Evolutionary conservation across 306 rosid genomes (phyloP), one percentile per base, ranked within the genome.

Genomic region (Gynostemma pentaphyllum): DNA sequence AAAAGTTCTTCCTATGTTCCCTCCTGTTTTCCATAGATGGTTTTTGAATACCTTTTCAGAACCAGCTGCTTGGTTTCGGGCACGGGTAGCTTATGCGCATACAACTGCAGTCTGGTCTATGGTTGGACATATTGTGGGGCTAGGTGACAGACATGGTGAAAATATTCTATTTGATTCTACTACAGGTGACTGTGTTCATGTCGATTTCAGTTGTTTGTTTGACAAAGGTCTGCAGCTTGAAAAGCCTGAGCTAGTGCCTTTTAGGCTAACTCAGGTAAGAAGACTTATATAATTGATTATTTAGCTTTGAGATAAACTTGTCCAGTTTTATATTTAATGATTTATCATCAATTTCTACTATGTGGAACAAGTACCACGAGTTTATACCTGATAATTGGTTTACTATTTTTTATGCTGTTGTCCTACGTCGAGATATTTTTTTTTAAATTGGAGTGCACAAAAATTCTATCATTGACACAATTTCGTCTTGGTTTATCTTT

Each of bases 21-120:
- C 98, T 50, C 96, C 96, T 2, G 73, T 86, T 67, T 88, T 92
- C 77, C 95, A 92, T 66, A 86, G 80, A 74, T 88, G 98, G 98
- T 92, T 92, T 83, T 78, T 92, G 73, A 76, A 80, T 71, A 92
- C 83, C 67, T 92, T 92, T 79, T 88, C 96, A 67, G 98, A 92
- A 86, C 98, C 98, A 30, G 96, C 95, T 69, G 96, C 98, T 64
- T 92, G 98, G 98, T 92, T 88, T 77, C 80, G 96, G 72, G 96
- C 95, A 7, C 90, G 96, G 51, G 77, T 88, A 75, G 94, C 95
- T 37, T 88, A 84, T 86, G 96, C 98, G 50, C 95, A 92, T 78
- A 88, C 98, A 12, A 86, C 96, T 70, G 98, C 98, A 60, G 98
- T 92, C 68, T 92, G 95, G 98, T 92, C 95, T 70, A 92, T 92